Conservation (phyloP, 768 basidiomycete species). For the Suillus subalutaceus region DNA sequence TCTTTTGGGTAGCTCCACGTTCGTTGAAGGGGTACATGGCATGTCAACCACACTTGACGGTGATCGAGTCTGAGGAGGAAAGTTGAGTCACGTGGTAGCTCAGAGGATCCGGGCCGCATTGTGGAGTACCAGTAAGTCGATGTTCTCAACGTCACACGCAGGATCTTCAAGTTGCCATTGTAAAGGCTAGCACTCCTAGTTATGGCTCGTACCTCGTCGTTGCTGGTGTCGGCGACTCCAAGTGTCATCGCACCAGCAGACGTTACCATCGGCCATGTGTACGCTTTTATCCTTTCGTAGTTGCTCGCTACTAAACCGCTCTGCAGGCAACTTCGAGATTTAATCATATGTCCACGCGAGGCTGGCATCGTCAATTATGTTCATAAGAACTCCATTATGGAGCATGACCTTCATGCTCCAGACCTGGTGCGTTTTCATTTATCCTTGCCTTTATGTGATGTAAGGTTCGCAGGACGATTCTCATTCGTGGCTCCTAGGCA, state of each 20-base stretch:
- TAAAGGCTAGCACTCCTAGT: conserved; percentile 10
- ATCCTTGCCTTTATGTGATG: conserved; percentile 17
- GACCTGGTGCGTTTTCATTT: conserved; percentile 43
- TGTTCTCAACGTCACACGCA: conserved; percentile 8
- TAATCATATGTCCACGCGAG: conserved; percentile 72
- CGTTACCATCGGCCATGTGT: conserved; percentile 69
- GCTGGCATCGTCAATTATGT: conserved; percentile 68
- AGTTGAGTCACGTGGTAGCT: background rate
- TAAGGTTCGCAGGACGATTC: conserved; percentile 15
- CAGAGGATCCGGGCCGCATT: background rate
- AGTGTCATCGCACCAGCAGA: conserved; percentile 43
- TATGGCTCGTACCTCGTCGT: conserved; percentile 52
- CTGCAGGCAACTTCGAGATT: conserved; percentile 74
- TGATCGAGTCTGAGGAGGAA: background rate
- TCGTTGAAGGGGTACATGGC: background rate
- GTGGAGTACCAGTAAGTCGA: background rate
- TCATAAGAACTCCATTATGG: conserved; percentile 53
- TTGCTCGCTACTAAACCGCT: conserved; percentile 1
- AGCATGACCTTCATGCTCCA: conserved; percentile 57
- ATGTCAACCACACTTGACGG: background rate
- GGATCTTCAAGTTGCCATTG: conserved; percentile 2
- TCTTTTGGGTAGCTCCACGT: background rate
- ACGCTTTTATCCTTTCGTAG: conserved; percentile 23
- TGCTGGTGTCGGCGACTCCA: conserved; percentile 48
- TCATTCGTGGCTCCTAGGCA: conserved; percentile 35